phyloP scores from a whole-genome alignment of 2,329 filamentous ascomycete genomes.

The Hypoxylon sp. region DNA sequence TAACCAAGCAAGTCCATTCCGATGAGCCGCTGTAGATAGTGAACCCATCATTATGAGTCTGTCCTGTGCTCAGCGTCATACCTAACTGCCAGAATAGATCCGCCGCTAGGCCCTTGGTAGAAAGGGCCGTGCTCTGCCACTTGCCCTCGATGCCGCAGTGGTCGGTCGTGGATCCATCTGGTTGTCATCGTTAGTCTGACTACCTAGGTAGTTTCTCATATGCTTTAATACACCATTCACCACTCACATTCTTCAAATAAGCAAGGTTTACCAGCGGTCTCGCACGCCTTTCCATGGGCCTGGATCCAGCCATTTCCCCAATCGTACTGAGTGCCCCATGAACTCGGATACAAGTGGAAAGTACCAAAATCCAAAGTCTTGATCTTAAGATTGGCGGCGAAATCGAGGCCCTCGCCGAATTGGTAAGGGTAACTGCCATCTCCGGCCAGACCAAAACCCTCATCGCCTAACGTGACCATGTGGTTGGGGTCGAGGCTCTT shows the following conservation, averaged over 20 bases:
- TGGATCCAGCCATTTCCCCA: constrained; percentile 58
- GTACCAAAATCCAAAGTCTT: constrained; percentile 53
- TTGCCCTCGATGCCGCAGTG: constrained; percentile 52
- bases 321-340: constrained; percentile 55
- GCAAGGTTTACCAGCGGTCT: constrained; percentile 59
- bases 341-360: constrained; percentile 59
- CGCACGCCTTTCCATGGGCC: constrained; percentile 58
- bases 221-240: background rate
- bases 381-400: constrained; percentile 57
- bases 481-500: constrained; percentile 74
- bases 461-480: constrained; percentile 76
- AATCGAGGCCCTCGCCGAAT: constrained; percentile 68
- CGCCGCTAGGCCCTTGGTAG: constrained; percentile 49
- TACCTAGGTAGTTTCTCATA: background rate
- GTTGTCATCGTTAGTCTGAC: constrained; percentile 6
- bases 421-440: constrained; percentile 68
- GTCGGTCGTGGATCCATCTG: constrained; percentile 49
- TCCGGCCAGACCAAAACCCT: constrained; percentile 63
- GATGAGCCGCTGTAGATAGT: constrained; percentile 62
- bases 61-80: constrained; percentile 58
- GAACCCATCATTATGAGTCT: constrained; percentile 61
- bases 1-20: constrained; percentile 62
- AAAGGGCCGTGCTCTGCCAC: constrained; percentile 53
- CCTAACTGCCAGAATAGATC: constrained; percentile 56
- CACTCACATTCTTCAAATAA: constrained; percentile 60